Evolutionary conservation across 2,329 filamentous ascomycete genomes (phyloP), one percentile per base, ranked within the genome.

Genomic region (Acrocalymma vagum): DNA sequence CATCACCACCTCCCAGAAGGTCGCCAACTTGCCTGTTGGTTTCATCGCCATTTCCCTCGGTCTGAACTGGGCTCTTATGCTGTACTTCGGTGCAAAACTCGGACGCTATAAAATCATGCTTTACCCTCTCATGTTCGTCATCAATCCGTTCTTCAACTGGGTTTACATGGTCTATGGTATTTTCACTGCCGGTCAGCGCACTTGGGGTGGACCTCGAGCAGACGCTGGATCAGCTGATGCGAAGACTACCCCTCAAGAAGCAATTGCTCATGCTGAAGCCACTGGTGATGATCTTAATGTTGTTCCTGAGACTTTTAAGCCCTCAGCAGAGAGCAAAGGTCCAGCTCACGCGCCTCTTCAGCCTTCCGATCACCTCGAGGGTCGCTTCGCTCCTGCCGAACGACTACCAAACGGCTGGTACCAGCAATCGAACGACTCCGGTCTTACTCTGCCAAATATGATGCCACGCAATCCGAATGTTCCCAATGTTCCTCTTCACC

Each of bases 121-220:
- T 5, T 97, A 97, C 65, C 93, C 93, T 0, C 60, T 97, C 49
- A 96, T 97, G 91, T 97, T 96, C 66, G 73, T 96, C 30, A 70
- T 96, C 50, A 97, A 96, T 63, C 93, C 94, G 1, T 95, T 97
- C 65, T 92, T 96, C 79, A 97, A 97, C 72, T 97, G 93, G 93
- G 82, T 90, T 43, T 97, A 97, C 74, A 96, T 96, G 88, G 87
- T 96, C 3, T 96, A 96, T 68, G 92, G 91, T 29, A 95, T 96
- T 56, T 94, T 95, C 70, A 96, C 93, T 1, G 91, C 92, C 20
- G 91, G 92, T 14, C 90, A 96, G 67, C 82, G 93, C 52, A 97
- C 93, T 2, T 99, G 94, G 93, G 93, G 93, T 53, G 93, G 93
- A 0, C 94, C 93, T 9, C 83, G 93, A 60, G 91, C 90, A 2